Base-by-base conservation (phyloP, 1,284 basidiomycete species). In the Sanguinoderma infundibulare region DNA sequence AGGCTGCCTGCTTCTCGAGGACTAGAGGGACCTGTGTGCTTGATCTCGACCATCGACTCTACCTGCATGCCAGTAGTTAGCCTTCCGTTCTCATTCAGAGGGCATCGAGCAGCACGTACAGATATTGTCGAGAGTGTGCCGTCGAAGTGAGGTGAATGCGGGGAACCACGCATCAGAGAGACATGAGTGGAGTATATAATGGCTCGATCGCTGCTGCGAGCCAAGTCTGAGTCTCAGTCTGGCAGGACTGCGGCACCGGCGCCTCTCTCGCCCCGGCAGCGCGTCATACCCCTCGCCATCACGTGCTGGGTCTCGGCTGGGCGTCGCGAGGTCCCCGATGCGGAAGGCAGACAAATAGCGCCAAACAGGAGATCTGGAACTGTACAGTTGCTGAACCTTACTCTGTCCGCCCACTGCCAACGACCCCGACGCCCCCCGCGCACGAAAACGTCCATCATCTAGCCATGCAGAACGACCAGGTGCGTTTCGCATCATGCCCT, bases 31-130 rank as follows among this genome's bases (percentile, higher is more conserved):
- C 71, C 71, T 35, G 68, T 42, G 64, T 77, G 83, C 71, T 84
- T 88, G 71, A 93, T 92, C 77, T 92, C 90, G 60, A 93, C 91
- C 91, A 92, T 93, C 52, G 88, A 90, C 63, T 82, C 89, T 26
- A 78, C 78, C 84, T 86, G 62, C 47, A 47, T 14, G 52, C 26
- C 51, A 32, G 32, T 39, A 49, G 44, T 64, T 14, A 60, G 62
- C 24, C 38, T 6, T 50, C n/a, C n/a, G 15, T 30, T 38, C 28
- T 30, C 38, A 22, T 26, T 50, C 39, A 57, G 32, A 30, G 14
- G 7, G 22, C 15, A 20, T 6, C 34, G 46, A 2, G n/a, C 14
- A 34, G 30, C 20, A 71, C 79, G 65, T 63, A 83, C 81, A 61
- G 81, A 83, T 63, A 76, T 61, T 38, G 77, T 74, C 6, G 81